Evolutionary conservation across 768 basidiomycete genomes (phyloP).

Genomic region (Astraeus odoratus): DNA sequence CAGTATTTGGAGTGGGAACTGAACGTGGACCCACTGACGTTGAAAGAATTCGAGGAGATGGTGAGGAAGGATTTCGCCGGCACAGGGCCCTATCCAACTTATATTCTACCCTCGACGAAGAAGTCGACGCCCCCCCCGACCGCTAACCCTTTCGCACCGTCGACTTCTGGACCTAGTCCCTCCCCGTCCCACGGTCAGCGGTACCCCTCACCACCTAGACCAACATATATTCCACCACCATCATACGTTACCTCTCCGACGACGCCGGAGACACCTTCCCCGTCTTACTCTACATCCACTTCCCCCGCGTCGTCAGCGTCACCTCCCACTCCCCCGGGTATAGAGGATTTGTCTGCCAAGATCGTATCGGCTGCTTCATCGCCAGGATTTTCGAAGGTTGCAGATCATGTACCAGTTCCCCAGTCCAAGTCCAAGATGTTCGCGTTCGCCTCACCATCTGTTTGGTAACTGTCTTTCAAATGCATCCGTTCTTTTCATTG

Average conservation of each 20-base stretch:
- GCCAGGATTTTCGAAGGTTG: conserved; percentile 19
- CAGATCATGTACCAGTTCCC: conserved; percentile 17
- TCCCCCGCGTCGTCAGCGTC: conserved; percentile 59
- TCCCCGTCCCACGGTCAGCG: conserved; percentile 24
- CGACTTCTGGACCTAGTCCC: conserved; percentile 21
- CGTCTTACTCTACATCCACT: conserved; percentile 42
- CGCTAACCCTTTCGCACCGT: conserved; percentile 28
- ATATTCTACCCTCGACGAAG: conserved; percentile 54
- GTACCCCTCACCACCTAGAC: conserved; percentile 28
- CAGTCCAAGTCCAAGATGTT: conserved; percentile 56
- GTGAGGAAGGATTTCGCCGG: conserved; percentile 56
- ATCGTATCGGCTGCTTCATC: conserved; percentile 37
- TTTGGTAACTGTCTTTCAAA: conserved; percentile 41
- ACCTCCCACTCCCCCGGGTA: conserved; percentile 50
- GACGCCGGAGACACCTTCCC: conserved; percentile 50
- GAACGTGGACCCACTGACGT: conserved; percentile 58
- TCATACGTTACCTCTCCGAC: conserved; percentile 24
- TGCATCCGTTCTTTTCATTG: conserved; percentile 13
- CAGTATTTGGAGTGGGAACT: conserved; percentile 91
- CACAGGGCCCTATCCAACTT: conserved; percentile 53
- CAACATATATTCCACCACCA: conserved; percentile 7
- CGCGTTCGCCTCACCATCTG: conserved; percentile 52
- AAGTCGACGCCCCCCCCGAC: conserved; percentile 41
- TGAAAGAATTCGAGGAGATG: conserved; percentile 54
- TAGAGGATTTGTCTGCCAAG: conserved; percentile 44